Evolutionary conservation across 2,329 filamentous ascomycete genomes (phyloP), one percentile per base, ranked within the genome.

Genomic region (Tolypocladium tropicale): DNA sequence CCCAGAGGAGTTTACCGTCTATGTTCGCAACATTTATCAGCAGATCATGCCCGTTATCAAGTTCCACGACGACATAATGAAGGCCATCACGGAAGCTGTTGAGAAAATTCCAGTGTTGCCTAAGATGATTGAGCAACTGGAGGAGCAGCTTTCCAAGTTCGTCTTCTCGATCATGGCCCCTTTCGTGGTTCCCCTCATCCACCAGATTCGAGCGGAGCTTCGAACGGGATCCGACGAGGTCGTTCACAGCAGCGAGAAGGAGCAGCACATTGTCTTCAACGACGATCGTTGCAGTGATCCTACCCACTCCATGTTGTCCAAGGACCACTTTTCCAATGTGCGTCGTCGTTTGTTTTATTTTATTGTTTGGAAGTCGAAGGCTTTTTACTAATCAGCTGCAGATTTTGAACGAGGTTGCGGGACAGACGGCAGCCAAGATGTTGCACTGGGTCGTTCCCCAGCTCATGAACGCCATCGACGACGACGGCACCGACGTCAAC

Each of bases 281-380:
- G 85, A 96, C 61, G 86, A 95, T 66, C 60, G 80, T 53, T 88
- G 76, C 60, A 84, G 83, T 23, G 87, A 96, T 66, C 93, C 92
- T 0, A 96, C 92, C 1, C 92, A 96, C 75, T 95, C 90, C 23
- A 96, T 96, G 92, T 77, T 96, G 54, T 91, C 90, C 57, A 96
- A 96, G 75, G 92, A 96, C 65, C 92, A 96, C 72, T 96, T 96
- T 71, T 89, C 87, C 60, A 95, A 95, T 67, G 78, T 87, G 69
- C 72, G 78, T n/a, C n/a, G n/a, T n/a, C n/a, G n/a, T n/a, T n/a
- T n/a, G n/a, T 6, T 43, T 7, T 25, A 18, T n/a, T 49, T 7
- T 48, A 2, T 28, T 30, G 23, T n/a, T 39, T 6, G 21, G 1
- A 21, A 16, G 1, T 12, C 28, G 16, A n/a, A 9, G 5, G 2